Evolutionary conservation across 495 filamentous ascomycete genomes (phyloP), one percentile per base, ranked within the genome.

Genomic region (Echria macrotheca): DNA sequence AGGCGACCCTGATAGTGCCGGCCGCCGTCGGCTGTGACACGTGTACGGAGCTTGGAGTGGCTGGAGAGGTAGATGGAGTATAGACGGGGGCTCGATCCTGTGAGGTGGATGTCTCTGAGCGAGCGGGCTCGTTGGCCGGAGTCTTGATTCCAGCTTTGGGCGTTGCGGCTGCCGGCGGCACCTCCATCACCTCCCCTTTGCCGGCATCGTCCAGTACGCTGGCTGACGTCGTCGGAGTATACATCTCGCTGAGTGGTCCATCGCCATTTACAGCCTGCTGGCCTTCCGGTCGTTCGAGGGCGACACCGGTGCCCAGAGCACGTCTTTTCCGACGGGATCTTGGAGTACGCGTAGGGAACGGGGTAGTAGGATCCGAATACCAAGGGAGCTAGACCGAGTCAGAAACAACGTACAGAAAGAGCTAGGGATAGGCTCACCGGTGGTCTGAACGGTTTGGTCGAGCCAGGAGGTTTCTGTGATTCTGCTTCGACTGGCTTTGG

Each of bases 351-450:
- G 64, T 61, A 21, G 90, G 88, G 60, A 93, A 95, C 3, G 77
- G 63, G 12, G 66, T 54, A 18, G 85, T 81, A 2, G 83, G 80
- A 25, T 75, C 72, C 21, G 89, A 95, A n/a, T 83, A 71, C 89
- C 89, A 95, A 9, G 90, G 90, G 2, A 96, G 69, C 81, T 87
- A 56, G 19, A 51, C 17, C 39, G 8, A 17, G 31, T 69, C 47
- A 69, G 57, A 28, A 35, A 18, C 3, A 12, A 9, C 5, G 14
- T 14, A 15, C 17, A 5, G 38, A 17, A n/a, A 19, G 24, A 15
- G 26, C 23, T 11, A 36, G 17, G 22, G 14, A 29, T 4, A 29
- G 22, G 75, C 83, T 76, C 74, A 88, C 84, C 15, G 82, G 81
- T 56, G 83, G 75, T 57, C 70, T 73, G 60, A 83, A 91, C 0